A percentile compares a stretch with the other conserved stretches of the same genome.
phyloP scores from a whole-genome alignment of 164 flowering plant species.

The Amborella trichopoda region DNA sequence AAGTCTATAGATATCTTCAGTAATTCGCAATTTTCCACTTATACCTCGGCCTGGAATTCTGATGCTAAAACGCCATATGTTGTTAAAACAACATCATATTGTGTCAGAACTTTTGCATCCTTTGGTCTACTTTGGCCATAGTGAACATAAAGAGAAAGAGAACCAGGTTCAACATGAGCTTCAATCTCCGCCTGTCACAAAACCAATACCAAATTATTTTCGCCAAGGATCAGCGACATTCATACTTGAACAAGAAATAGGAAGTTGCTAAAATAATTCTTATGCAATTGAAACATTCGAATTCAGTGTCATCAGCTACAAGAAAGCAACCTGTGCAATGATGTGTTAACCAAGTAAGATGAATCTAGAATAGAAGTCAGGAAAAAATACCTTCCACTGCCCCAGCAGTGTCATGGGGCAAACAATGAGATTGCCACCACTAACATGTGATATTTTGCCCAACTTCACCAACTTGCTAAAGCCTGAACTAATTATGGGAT shows the following conservation, averaged over 20 bases:
- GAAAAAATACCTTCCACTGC: constrained; percentile 99
- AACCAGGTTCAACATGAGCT: constrained; percentile 65
- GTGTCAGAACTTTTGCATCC: constrained; percentile 64
- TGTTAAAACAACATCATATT: constrained; percentile 75
- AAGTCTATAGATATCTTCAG: no score
- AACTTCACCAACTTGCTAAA: constrained; percentile 48
- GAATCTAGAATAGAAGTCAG: no score
- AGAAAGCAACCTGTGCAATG: no score
- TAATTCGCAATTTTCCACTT: no score
- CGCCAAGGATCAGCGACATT: no score
- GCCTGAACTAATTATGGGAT: constrained; percentile 31
- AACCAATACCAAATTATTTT: no score
- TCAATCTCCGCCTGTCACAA: constrained; percentile 79
- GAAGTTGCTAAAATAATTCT: no score
- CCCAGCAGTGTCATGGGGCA: constrained; percentile 96
- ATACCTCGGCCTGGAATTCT: constrained; percentile 84
- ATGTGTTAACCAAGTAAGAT: no score
- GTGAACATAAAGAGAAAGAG: constrained; percentile 72
- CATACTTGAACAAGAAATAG: no score
- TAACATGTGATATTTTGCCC: constrained; percentile 18
- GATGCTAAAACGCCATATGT: constrained; percentile 91
- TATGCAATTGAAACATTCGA: no score
- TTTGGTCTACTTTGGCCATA: constrained; percentile 87
- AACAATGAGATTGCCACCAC: constrained; percentile 77
- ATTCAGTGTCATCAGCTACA: no score